Conservation (phyloP, 169 alveolate genomes). For the Babesia ovis region DNA sequence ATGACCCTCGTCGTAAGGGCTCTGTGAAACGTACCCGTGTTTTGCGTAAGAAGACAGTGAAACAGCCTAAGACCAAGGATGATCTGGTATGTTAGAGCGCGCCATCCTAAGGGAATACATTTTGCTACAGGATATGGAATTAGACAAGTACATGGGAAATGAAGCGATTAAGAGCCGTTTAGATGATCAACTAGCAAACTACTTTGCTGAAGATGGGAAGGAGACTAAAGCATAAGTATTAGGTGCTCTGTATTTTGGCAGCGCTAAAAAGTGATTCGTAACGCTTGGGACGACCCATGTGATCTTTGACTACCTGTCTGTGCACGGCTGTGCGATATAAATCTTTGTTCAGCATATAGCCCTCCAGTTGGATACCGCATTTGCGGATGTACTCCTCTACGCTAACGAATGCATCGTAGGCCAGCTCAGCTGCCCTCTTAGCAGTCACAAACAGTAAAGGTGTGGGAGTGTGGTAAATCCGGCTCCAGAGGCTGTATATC, state of each 20-base stretch:
- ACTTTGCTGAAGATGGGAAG: conserved; percentile 48
- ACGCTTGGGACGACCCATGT: conserved; percentile 13
- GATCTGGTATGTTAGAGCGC: conserved; percentile 39
- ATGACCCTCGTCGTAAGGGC: not conserved
- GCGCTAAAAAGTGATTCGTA: conserved; percentile 32
- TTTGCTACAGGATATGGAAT: conserved; percentile 59
- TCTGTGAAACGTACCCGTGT: conserved; percentile 13
- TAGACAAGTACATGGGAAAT: conserved; percentile 69
- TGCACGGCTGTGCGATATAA: not conserved
- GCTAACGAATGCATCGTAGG: conserved; percentile 1
- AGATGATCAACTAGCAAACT: conserved; percentile 59
- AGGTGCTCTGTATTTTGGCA: not conserved
- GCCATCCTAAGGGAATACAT: not conserved
- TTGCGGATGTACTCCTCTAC: conserved; percentile 38
- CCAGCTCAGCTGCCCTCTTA: conserved; percentile 15
- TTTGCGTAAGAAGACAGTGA: conserved; percentile 14
- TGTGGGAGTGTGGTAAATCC: conserved; percentile 50
- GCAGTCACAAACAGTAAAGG: conserved; percentile 52
- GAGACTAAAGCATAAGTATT: not conserved
- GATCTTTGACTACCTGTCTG: conserved; percentile 30
- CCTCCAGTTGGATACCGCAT: conserved; percentile 25
- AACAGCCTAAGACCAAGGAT: conserved; percentile 44
- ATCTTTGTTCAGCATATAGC: conserved; percentile 48
- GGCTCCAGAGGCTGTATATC: conserved; percentile 57
- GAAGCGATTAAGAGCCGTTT: conserved; percentile 55